Base-by-base conservation (phyloP, 179 eudicot genomes). In the Amaranthus tricolor region DNA sequence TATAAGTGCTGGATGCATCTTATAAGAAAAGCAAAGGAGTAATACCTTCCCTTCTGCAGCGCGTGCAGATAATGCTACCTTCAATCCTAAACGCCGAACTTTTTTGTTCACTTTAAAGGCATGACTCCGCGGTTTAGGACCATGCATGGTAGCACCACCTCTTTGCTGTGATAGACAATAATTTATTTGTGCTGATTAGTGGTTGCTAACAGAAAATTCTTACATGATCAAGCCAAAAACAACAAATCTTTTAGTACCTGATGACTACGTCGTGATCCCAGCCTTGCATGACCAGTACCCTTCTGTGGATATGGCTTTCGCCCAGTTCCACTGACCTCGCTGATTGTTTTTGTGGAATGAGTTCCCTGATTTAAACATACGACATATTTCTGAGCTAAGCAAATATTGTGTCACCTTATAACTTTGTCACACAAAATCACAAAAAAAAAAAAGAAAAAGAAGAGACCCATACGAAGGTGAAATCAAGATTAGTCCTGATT, bases 291-390 rank as follows among this genome's bases (percentile, higher is more conserved):
- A 68, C 99, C 99, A 43, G 91, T 83, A 48, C 95, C 93, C 83
- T 95, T 95, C 81, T 95, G 99, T 7, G 50, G 73, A 86, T 88
- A 88, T 64, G 99, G 99, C 86, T 95, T 95, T 80, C 76, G 86
- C 73, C 99, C 99, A 62, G 99, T 95, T 75, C 99, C 99, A 83
- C 98, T 95, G 60, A 95, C 98, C 83, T 95, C 99, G 76, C 99
- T 93, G 74, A 93, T 84, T 71, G 97, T 93, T 88, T 95, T 95
- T 21, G 99, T 95, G 52, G 99, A 95, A 89, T 93, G 97, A 50
- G 99, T 95, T 61, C 99, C 99, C 99, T 95, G 85, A 43, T 6
- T 73, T 74, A 21, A 82, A 65, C 52, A 76, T 50, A 31, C 64
- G 74, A 61, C 45, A 77, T 16, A 60, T 7, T 5, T 43, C 61